Evolutionary conservation across 2,329 filamentous ascomycete genomes (phyloP), one percentile per base, ranked within the genome.

Genomic region (Aspergillus fischeri): DNA sequence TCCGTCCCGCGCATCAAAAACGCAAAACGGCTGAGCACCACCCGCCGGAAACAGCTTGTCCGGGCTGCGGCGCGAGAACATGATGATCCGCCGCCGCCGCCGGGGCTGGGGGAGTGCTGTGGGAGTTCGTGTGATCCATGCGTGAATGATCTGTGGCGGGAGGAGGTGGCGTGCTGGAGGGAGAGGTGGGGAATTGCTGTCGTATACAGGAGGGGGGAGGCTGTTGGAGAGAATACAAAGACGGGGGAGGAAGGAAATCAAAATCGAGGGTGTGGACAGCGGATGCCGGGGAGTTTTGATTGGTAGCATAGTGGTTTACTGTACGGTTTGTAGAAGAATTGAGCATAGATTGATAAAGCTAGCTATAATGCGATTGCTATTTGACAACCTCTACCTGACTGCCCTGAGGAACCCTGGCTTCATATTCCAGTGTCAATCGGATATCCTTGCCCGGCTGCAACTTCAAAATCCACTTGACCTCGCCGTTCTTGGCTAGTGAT

Each of bases 391-490:
- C 44, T 2, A 63, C 60, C 44, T 65, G 58, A 24, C 51, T 59
- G 21, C 70, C 68, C 38, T 53, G 64, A 1, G 86, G 86, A 63
- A 83, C 75, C 24, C 78, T 78, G 20, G 86, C 80, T 58, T 83
- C 80, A 70, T 89, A 89, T 73, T 86, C 84, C 58, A 90, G 67
- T 25, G 73, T 73, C 59, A 89, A 70, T 70, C 81, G 81, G 17
- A 83, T 81, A 3, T 80, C 78, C 64, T 80, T 79, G 27, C 85
- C 84, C 0, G 83, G 78, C 58, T 85, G 81, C 52, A 89, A 69
- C 47, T 69, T 76, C 10, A 88, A 78, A 53, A 82, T 78, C 84
- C 85, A 88, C 54, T 70, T 70, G 4, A 88, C 69, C 70, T 86
- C 81, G 2, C 85, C 85, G 4, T 72, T 75, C 71, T 84, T 84